Base-by-base conservation (phyloP, 2,329 filamentous ascomycete species). In the Stachybotrys echinatus region DNA sequence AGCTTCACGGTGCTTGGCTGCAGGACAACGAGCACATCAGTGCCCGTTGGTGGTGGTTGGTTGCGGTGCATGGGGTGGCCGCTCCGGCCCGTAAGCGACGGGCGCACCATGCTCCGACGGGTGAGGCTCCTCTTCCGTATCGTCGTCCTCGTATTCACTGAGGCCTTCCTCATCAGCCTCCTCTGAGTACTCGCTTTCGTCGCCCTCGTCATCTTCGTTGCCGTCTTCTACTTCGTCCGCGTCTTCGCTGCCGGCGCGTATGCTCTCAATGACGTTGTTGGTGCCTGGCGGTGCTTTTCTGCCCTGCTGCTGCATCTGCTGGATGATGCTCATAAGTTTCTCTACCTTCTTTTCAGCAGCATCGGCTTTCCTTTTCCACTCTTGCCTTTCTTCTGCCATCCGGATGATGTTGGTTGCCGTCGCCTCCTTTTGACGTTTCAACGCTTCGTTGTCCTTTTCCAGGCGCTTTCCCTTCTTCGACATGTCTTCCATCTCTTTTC, bases 401-500 rank as follows among this genome's bases (percentile, higher is more conserved):
- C 94, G 89, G 52, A 96, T 83, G 64, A 99, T 96, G 68, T 96
- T 97, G 57, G 89, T 86, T 62, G 94, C 94, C 22, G 92, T 95
- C 45, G 89, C 84, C 60, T 96, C 92, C 67, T 96, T 92, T 69
- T 96, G 96, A 50, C 92, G 84, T 57, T 90, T 95, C 47, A 96
- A 80, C 18, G 83, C 87, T 60, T 94, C 87, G 62, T 99, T 97
- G 64, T 99, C 94, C 71, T 96, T 96, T 68, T 99, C 94, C 48
- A 99, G 76, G 22, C 91, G 86, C 71, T 96, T 96, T 6, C 92
- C 96, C 74, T 97, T 97, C 74, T 96, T 96, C 1, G 92, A 96
- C 92, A 97, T 97, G 64, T 97, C 94, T 71, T 97, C 94, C 92
- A 97, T 97, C 71, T 97, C 94, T 73, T 96, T 96, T 49, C 92